phyloP scores from a whole-genome alignment of 108 stramenopile genomes.

The Skeletonema marinoi region DNA sequence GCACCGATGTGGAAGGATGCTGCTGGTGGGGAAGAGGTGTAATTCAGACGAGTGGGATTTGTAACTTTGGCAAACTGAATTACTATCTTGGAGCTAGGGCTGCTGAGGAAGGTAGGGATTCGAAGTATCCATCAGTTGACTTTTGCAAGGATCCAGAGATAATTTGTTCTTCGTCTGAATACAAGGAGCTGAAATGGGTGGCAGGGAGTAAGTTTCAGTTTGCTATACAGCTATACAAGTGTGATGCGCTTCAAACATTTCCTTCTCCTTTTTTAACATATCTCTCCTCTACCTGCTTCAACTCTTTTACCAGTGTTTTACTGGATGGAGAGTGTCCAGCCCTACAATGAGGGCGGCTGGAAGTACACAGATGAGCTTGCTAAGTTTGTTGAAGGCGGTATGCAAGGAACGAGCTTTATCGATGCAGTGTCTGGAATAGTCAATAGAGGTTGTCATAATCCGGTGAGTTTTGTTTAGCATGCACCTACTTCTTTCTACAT shows the following conservation, averaged over 20 bases:
- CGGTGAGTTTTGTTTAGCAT: background rate
- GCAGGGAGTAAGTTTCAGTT: conserved; percentile 6
- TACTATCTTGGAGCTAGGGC: conserved; percentile 11
- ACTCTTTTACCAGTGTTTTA: conserved; percentile 24
- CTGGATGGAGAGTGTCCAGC: conserved; percentile 50
- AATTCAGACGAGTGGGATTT: conserved; percentile 24
- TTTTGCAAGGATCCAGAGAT: conserved; percentile 28
- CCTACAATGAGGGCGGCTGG: conserved; percentile 42
- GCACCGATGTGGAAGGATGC: conserved; percentile 26
- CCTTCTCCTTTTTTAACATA: no score
- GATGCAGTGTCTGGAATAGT: conserved; percentile 30
- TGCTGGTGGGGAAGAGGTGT: conserved; percentile 39
- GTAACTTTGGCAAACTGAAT: conserved; percentile 32
- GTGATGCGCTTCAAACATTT: no score
- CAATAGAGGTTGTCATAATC: conserved; percentile 42
- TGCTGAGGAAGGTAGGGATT: conserved; percentile 3
- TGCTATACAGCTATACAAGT: no score
- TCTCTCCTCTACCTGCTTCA: no score
- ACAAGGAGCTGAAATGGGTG: conserved; percentile 38
- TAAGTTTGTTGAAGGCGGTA: conserved; percentile 36
- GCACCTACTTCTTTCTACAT: no score
- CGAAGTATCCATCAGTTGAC: conserved; percentile 1
- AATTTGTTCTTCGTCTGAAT: conserved; percentile 13
- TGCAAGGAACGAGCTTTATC: conserved; percentile 24
- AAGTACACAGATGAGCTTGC: conserved; percentile 33